Evolutionary conservation across 352 stramenopile genomes (phyloP).

Genomic region (Pythium chondricola): DNA sequence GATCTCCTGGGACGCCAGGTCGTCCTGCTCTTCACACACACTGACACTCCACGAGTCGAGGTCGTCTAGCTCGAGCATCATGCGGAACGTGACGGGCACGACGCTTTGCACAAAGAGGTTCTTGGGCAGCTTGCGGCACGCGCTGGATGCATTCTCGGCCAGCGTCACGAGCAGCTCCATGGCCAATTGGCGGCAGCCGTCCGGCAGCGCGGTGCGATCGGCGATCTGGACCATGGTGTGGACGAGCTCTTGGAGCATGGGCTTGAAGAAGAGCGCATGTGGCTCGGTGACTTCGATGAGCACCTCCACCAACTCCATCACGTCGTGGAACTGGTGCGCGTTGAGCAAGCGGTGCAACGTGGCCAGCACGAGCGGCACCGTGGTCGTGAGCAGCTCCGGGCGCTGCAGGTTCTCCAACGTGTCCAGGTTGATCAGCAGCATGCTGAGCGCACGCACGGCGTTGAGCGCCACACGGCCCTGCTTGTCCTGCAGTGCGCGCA

Average conservation of each 20-base stretch:
- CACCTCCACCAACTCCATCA: conserved; percentile 78
- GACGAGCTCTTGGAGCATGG: conserved; percentile 46
- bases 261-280: conserved; percentile 67
- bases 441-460: conserved; percentile 54
- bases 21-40: conserved; percentile 64
- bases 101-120: conserved; percentile 70
- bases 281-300: conserved; percentile 77
- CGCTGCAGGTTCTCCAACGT: conserved; percentile 41
- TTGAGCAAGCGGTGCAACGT: conserved; percentile 49
- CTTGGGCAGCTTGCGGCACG: conserved; percentile 63
- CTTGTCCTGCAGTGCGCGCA: conserved; percentile 38
- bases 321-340: conserved; percentile 48
- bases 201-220: conserved; percentile 32
- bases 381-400: conserved; percentile 42
- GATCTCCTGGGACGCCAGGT: conserved; percentile 57
- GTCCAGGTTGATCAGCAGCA: conserved; percentile 76
- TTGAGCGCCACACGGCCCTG: conserved; percentile 69
- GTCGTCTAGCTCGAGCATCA: conserved; percentile 82
- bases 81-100: conserved; percentile 74
- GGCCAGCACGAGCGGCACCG: conserved; percentile 46
- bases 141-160: conserved; percentile 54
- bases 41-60: conserved; percentile 61
- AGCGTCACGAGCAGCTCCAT: conserved; percentile 84
- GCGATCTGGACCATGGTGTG: conserved; percentile 72
- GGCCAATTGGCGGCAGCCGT: conserved; percentile 69